Base-by-base conservation (phyloP, 2,329 filamentous ascomycete genomes). In the Teratosphaeria zuluensis region DNA sequence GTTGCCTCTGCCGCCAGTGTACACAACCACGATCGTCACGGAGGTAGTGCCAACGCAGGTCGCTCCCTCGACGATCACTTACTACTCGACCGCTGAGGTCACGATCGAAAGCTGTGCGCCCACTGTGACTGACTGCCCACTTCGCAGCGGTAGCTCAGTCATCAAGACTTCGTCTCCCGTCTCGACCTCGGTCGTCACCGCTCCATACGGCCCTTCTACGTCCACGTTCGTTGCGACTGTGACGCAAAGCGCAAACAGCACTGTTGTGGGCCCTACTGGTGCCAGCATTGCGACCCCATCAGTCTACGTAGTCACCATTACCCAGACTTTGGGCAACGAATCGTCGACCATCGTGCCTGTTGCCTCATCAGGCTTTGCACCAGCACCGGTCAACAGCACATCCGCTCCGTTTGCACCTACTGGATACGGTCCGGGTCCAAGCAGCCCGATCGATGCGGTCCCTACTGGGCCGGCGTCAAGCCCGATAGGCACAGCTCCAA, bases 91-190 rank as follows among this genome's bases (percentile, higher is more conserved):
- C 59, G 66, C 73, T 57, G 72, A 74, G 58, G 67, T 77, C 62
- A 78, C 76, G 51, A 66, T 76, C 65, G 73, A 69, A 58, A 70
- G 74, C 64, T 76, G 75, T 63, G 71, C 71, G 11, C 65, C 73
- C 16, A 33, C 19, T 14, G 56, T 58, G 31, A 71, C 69, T 51
- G 66, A 73, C 62, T 77, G 75, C 62, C 33, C 33, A 38, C 33
- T 38, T 38, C 33, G 33, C 9, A 11, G 14, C 33, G 33, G 33
- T 16, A 55, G 33, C 31, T 55, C 54, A 3, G 33, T 38, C 33
- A 38, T 38, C 9, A 38, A 38, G 33, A 38, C 33, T 11, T 38
- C 33, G 33, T 38, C 33, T 9, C 11, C 33, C 14, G 33, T 38
- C 33, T 38, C 33, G 33, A 38, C 33, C 14, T 30, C 4, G 28